Conservation (phyloP, 176 grass and related monocot genomes). For the Oryza longistaminata region DNA sequence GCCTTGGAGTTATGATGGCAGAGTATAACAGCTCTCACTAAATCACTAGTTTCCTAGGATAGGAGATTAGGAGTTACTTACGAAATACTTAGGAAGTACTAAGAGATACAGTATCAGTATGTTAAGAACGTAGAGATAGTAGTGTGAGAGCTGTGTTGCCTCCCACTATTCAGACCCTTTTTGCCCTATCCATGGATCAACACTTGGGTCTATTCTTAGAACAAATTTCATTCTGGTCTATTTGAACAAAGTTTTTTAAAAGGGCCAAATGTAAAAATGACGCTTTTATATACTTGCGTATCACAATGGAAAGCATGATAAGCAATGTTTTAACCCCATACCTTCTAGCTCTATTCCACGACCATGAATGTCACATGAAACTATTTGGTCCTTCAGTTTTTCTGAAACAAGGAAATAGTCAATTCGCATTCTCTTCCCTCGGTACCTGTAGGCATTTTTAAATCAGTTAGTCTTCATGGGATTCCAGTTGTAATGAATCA, state of each 20-base stretch:
- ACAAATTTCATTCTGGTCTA: neutral
- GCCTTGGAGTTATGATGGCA: no score
- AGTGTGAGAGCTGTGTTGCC: no score
- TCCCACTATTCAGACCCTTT: no score
- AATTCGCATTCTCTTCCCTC: slow-evolving; percentile 94
- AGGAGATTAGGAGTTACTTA: no score
- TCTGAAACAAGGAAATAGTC: slow-evolving; percentile 91
- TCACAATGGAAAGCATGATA: slow-evolving; percentile 9
- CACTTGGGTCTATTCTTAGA: neutral
- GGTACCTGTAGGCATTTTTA: slow-evolving; percentile 58
- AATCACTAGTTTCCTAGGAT: no score
- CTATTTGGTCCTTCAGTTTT: slow-evolving; percentile 62
- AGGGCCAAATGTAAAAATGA: neutral
- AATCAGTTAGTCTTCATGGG: slow-evolving; percentile 5
- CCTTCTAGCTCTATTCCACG: slow-evolving; percentile 95
- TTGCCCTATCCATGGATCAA: neutral
- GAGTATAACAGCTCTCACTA: no score
- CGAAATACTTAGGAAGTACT: no score
- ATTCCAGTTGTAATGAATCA: neutral
- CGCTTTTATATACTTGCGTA: neutral
- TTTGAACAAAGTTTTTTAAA: neutral
- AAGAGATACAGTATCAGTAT: no score
- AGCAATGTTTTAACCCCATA: slow-evolving; percentile 38
- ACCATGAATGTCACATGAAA: slow-evolving; percentile 80
- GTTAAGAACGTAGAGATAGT: no score